Evolutionary conservation across 371 early-diverging fungal genomes (phyloP), one percentile per base, ranked within the genome.

Genomic region (Apophysomyces ossiformis): DNA sequence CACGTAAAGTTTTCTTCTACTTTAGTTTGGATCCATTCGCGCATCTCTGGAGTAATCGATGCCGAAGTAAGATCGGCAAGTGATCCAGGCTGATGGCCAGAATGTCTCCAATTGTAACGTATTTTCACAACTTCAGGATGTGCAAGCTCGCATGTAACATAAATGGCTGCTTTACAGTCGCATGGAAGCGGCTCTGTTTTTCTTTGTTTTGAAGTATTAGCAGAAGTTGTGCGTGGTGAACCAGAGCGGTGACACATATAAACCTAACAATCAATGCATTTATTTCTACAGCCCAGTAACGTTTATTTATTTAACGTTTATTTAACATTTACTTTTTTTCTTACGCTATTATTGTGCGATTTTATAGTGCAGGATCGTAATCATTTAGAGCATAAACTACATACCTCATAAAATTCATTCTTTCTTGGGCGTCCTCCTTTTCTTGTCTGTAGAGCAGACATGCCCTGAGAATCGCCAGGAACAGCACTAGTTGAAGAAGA

Each of bases 1-100:
- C 59, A 58, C 4, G 35, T 65, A 12, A 65, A 21, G 43, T 59
- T 57, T 8, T 45, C 36, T 32, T 44, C 36, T 6, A 65, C 65
- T 39, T 46, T 46, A 12, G 7, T 7, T n/a, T 46, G 46, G n/a
- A 46, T 46, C 46, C 46, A 46, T 15, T 46, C 46, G 15, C 46
- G 46, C 5, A 46, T 46, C n/a, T 15, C 16, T 8, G 46, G 7
- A 46, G 12, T 46, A 15, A 46, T 16, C n/a, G 46, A n/a, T 46
- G 46, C 5, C n/a, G 46, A 46, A 46, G 7, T 46, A 7, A 46
- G 4, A 46, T 46, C 16, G 15, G 5, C 16, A n/a, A 46, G 7
- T 46, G 46, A 46, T 15, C 46, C 46, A 4, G 46, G 46, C 46
- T 46, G 46, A 16, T 46, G 46, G 7, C 46, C 46, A 46, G 5